phyloP scores from a whole-genome alignment of 2,329 filamentous ascomycete genomes.

The Stagonosporopsis tanaceti region DNA sequence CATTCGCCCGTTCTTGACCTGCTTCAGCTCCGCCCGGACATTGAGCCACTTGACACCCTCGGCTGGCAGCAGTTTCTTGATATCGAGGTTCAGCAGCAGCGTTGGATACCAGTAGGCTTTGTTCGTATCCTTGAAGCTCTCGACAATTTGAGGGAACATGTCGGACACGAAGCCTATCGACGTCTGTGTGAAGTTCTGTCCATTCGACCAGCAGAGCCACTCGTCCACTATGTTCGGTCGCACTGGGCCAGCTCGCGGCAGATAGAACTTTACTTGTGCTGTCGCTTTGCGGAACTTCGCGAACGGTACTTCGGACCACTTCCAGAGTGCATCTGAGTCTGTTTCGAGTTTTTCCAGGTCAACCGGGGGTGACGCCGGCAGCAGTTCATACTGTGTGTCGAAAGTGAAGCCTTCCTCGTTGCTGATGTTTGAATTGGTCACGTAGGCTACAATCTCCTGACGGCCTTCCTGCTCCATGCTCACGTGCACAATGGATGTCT shows the following conservation, averaged over 20 bases:
- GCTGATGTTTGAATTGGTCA: slow-evolving; percentile 69
- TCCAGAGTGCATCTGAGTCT: slow-evolving; percentile 60
- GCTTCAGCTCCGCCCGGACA: slow-evolving; percentile 69
- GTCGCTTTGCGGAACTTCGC: slow-evolving; percentile 59
- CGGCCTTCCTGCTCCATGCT: slow-evolving; percentile 64
- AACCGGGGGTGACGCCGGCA: slow-evolving; percentile 54
- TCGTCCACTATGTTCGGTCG: slow-evolving; percentile 62
- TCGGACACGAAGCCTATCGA: slow-evolving; percentile 72
- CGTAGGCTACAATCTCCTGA: slow-evolving; percentile 69
- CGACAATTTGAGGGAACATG: slow-evolving; percentile 72
- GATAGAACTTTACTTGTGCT: slow-evolving; percentile 60
- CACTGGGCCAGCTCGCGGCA: slow-evolving; percentile 58
- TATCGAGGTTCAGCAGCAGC: slow-evolving; percentile 75
- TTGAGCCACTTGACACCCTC: slow-evolving; percentile 78
- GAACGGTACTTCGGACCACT: slow-evolving; percentile 55
- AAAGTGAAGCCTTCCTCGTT: slow-evolving; percentile 66
- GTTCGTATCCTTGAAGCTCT: slow-evolving; percentile 52
- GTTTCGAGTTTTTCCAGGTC: slow-evolving; percentile 53
- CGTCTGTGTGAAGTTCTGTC: slow-evolving; percentile 69
- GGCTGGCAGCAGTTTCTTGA: slow-evolving; percentile 74
- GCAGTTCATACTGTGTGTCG: slow-evolving; percentile 62
- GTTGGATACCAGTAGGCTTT: slow-evolving; percentile 76
- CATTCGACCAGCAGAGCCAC: slow-evolving; percentile 70
- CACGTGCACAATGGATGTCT: slow-evolving; percentile 70
- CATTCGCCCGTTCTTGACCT: slow-evolving; percentile 74